Conservation (phyloP, 495 filamentous ascomycete species). For the Hypoxylon cercidicola region DNA sequence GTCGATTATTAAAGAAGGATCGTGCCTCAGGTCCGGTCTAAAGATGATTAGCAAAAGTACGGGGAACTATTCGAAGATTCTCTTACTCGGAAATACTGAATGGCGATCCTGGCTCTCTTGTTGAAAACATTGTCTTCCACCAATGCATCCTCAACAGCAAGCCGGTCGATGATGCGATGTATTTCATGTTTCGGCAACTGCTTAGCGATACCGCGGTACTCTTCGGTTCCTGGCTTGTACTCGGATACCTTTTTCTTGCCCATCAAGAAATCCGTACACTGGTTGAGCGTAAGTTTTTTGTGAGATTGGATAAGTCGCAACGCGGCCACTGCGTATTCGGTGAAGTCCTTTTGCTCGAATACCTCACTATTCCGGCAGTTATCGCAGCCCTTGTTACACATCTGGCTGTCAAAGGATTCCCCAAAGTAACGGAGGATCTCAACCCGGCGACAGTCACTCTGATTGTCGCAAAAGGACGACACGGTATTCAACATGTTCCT, state of each 20-base stretch:
- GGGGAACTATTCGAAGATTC: conserved; percentile 57
- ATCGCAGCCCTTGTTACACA: conserved; percentile 82
- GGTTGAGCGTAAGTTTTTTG: conserved; percentile 61
- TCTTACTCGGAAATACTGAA: conserved; percentile 54
- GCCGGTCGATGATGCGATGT: conserved; percentile 58
- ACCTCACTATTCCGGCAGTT: conserved; percentile 75
- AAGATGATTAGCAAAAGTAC: conserved; percentile 55
- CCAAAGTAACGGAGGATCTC: conserved; percentile 94
- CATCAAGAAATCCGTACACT: conserved; percentile 61
- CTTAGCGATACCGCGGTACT: conserved; percentile 58
- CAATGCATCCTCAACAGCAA: conserved; percentile 54
- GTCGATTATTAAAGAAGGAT: conserved; percentile 42
- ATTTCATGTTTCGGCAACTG: conserved; percentile 58
- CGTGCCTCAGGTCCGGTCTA: conserved; percentile 54
- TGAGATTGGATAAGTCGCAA: conserved; percentile 71
- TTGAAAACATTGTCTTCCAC: conserved; percentile 59
- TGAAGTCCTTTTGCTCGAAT: conserved; percentile 79
- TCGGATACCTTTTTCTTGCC: conserved; percentile 56
- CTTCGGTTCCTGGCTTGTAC: conserved; percentile 40
- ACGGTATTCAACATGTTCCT: conserved; percentile 85
- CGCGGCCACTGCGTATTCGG: conserved; percentile 73
- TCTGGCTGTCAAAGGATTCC: conserved; percentile 75
- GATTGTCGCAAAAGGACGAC: conserved; percentile 87
- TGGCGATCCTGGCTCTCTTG: conserved; percentile 46
- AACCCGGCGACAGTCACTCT: conserved; percentile 82